phyloP scores from a whole-genome alignment of 2,329 filamentous ascomycete genomes.

The Magnaporthiopsis rhizophila region DNA sequence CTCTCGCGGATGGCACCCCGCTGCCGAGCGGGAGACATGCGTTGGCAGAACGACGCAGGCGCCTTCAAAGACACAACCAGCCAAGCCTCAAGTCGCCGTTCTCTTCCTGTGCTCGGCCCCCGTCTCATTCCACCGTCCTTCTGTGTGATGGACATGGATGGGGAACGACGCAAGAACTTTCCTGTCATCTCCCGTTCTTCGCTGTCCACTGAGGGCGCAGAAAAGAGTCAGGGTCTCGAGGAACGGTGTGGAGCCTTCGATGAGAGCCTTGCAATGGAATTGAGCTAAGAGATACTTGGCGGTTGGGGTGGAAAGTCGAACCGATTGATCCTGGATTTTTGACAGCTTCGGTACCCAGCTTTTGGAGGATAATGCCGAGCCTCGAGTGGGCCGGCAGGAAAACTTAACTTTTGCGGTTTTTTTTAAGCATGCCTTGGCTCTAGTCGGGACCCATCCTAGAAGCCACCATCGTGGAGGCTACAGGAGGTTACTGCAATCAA shows the following conservation, averaged over 20 bases:
- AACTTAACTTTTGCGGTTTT: neutral
- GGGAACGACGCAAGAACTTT: neutral
- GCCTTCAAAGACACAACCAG: too few species aligned
- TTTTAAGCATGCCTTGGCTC: neutral
- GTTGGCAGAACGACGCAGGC: too few species aligned
- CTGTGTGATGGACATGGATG: neutral
- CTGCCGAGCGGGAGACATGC: neutral
- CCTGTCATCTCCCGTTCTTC: neutral
- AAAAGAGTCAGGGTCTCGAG: neutral
- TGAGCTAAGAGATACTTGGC: neutral
- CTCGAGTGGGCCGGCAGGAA: neutral
- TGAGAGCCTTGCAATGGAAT: neutral
- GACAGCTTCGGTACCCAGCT: neutral
- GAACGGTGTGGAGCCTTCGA: neutral
- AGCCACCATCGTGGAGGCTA: neutral
- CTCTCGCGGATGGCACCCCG: neutral
- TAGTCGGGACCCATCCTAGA: too few species aligned
- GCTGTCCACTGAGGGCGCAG: neutral
- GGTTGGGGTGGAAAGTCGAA: neutral
- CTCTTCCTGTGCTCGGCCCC: too few species aligned
- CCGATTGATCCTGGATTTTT: neutral
- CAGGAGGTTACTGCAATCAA: neutral
- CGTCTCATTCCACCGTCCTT: neutral
- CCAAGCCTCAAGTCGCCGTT: too few species aligned
- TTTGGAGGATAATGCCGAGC: neutral